Conservation (phyloP, 805 yeast genomes). For the Cyberlindnera galapagoensis region DNA sequence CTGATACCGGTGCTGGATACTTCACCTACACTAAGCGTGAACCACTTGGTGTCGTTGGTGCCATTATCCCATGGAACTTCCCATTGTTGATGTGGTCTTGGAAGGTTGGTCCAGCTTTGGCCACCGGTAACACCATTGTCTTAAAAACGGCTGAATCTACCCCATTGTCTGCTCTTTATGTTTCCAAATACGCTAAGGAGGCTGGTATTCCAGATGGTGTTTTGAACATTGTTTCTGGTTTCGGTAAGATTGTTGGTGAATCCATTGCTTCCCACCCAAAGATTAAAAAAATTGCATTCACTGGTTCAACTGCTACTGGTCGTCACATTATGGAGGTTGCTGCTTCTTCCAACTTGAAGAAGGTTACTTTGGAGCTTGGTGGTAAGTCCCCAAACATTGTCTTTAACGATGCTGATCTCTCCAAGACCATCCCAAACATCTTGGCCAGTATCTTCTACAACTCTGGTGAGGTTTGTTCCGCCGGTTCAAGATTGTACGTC, state of each 20-base stretch:
- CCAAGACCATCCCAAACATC: constrained; percentile 57
- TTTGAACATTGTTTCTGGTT: constrained; percentile 79
- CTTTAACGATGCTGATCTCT: constrained; percentile 66
- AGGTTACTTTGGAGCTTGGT: constrained; percentile 79
- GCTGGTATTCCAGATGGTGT: constrained; percentile 94
- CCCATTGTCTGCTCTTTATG: constrained; percentile 79
- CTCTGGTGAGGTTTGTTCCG: constrained; percentile 92
- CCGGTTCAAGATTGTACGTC: constrained; percentile 83
- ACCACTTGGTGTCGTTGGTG: constrained; percentile 94
- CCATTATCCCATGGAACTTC: constrained; percentile 96
- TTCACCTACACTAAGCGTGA: constrained; percentile 78
- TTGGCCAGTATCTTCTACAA: constrained; percentile 77
- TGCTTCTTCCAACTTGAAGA: constrained; percentile 68
- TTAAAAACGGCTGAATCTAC: constrained; percentile 90
- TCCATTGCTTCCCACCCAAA: constrained; percentile 72
- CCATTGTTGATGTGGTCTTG: constrained; percentile 91
- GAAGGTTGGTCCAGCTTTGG: constrained; percentile 91
- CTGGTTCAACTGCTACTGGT: constrained; percentile 90
- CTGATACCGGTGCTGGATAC: constrained; percentile 69
- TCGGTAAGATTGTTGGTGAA: constrained; percentile 79
- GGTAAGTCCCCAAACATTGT: constrained; percentile 89
- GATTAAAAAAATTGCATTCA: constrained; percentile 87
- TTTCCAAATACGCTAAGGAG: constrained; percentile 60
- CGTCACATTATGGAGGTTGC: constrained; percentile 66
- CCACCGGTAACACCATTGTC: constrained; percentile 84